Base-by-base conservation (phyloP, 441 rosid species). In the Mallotus repandus region DNA sequence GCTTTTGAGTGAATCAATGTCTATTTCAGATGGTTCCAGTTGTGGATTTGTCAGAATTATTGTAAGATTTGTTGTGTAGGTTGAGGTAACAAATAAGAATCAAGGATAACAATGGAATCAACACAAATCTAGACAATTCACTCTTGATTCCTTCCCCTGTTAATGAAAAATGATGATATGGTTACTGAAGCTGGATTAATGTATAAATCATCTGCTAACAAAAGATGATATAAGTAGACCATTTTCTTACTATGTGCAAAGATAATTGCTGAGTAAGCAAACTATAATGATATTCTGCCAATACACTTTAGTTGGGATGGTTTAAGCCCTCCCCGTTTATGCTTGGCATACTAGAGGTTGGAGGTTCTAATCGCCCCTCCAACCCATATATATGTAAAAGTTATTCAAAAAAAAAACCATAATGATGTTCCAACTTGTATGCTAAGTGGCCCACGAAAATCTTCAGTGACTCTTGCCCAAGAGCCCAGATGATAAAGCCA, bases 401-500 rank as follows among this genome's bases (percentile, higher is more conserved):
- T n/a, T n/a, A n/a, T n/a, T n/a, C n/a, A n/a, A n/a, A n/a, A n/a
- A n/a, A n/a, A n/a, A n/a, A n/a, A n/a, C n/a, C n/a, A n/a, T n/a
- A n/a, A n/a, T n/a, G n/a, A n/a, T n/a, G 49, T 49, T 77, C 73
- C 73, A n/a, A 72, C 9, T 62, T 25, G 64, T 57, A 56, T n/a
- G 9, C 35, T 5, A 32, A 48, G 53, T 22, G 76, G 69, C 43
- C 68, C 46, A n/a, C 57, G 4, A 18, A 61, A 60, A 12, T 67
- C 69, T 1, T 19, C 11, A 22, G 61, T 50, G 15, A 48, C 52
- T 7, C 9, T 22, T 41, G 72, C 61, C 71, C 72, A 38, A 61
- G 62, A 0, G 22, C 38, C 52, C 73, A 52, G 29, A 71, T 15
- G 18, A 53, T 52, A 25, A 72, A 62, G 25, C 72, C 69, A 8